Percentiles rank a stretch among this genome's conserved stretches.
Evolutionary conservation across 1,284 basidiomycete species (phyloP).

Genomic region (Ceratobasidium sp.): DNA sequence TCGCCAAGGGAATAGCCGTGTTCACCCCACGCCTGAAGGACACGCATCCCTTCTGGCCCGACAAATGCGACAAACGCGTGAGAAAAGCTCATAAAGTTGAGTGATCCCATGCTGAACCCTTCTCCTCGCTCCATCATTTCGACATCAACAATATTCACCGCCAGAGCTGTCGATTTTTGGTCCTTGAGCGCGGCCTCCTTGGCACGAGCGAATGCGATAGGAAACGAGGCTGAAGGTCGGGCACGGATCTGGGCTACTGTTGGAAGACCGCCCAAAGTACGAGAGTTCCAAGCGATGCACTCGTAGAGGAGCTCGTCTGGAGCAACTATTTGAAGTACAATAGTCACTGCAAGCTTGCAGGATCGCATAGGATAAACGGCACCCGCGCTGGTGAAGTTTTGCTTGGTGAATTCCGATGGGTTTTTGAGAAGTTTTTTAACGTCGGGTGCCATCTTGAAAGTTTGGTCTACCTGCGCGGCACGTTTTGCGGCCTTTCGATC

Average conservation of each 20-base stretch:
- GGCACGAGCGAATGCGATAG: conserved; percentile 4
- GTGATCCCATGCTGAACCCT: neutral
- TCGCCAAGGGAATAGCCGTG: conserved; percentile 3
- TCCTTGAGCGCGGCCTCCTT: neutral
- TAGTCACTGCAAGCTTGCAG: conserved; percentile 12
- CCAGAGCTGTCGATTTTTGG: conserved; percentile 5
- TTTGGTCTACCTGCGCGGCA: neutral
- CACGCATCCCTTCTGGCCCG: conserved; percentile 4
- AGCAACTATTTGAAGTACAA: conserved; percentile 3
- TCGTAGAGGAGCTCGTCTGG: neutral
- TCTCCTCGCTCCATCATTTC: conserved; percentile 12
- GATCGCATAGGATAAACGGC: conserved; percentile 4
- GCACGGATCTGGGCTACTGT: conserved; percentile 3
- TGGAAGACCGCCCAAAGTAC: conserved; percentile 4
- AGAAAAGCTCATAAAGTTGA: conserved; percentile 14
- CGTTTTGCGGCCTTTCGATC: conserved; percentile 16
- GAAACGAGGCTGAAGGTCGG: conserved; percentile 5
- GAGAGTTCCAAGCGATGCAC: conserved; percentile 4
- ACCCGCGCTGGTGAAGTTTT: neutral
- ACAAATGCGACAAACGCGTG: conserved; percentile 15
- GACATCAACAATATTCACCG: neutral
- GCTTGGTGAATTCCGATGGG: neutral
- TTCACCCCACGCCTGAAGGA: conserved; percentile 6
- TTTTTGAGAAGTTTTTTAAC: neutral
- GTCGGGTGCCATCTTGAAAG: conserved; percentile 5